Evolutionary conservation across 208 protist genomes (phyloP), one percentile per base, ranked within the genome.

Genomic region (Herpetomonas muscarum): DNA sequence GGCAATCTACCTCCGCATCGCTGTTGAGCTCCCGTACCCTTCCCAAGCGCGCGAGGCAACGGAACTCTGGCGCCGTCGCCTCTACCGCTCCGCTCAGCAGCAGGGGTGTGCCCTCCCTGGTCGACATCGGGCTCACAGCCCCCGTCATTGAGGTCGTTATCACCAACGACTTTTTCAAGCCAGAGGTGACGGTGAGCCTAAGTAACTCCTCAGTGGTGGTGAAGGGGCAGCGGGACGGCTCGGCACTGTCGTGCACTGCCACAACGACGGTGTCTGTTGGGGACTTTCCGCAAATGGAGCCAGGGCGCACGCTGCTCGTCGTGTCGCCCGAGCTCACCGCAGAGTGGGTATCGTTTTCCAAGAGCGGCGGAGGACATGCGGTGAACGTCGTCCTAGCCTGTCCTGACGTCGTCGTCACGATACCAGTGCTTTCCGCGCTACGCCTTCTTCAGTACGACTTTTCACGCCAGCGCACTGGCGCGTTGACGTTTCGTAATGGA

Each of bases 81-180:
- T n/a, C n/a, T n/a, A n/a, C n/a, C n/a, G n/a, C n/a, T n/a, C n/a
- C n/a, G n/a, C n/a, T n/a, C n/a, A n/a, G n/a, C n/a, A n/a, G n/a
- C n/a, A n/a, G n/a, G n/a, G n/a, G n/a, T n/a, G n/a, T n/a, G n/a
- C n/a, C 29, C 15, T 63, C 69, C 26, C 44, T 53, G 17, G 46
- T 81, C 32, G 65, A 81, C 30, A 31, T 81, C 46, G 51, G 54
- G 28, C 28, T 73, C 19, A 77, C 75, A 12, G 75, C 58, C 19
- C 64, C 69, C 4, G 25, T 39, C 15, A 36, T 81, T 0, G 60
- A 69, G 55, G 12, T 81, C 31, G 51, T 70, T 22, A 45, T 81
- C 17, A 74, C 66, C 50, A 73, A 74, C 48, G 70, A 77, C 41
- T 81, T 81, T 59, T 81, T 71, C 49, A 67, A 32, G 28, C 64